Evolutionary conservation across 371 early-diverging fungal genomes (phyloP), one percentile per base, ranked within the genome.

Genomic region (Mortierella sp.): DNA sequence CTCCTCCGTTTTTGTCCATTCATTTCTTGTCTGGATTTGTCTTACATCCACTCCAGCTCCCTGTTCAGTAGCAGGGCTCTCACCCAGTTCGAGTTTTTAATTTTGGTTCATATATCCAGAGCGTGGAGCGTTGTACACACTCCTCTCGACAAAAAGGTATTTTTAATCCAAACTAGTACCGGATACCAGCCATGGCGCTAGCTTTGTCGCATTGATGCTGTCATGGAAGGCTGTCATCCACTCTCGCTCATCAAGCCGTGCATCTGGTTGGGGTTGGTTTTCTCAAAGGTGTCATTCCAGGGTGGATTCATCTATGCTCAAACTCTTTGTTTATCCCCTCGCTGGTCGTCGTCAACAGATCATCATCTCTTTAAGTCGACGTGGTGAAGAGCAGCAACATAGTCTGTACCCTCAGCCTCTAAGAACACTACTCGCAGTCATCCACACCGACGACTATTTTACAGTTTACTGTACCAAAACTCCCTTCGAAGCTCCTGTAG

Each of bases 331-430:
- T 28, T 31, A 1, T 52, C 60, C 37, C 54, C 62, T 52, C 54
- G 27, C 1, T 53, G 19, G 53, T n/a, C n/a, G 46, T 37, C 31
- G 60, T 60, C 44, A 32, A 44, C 46, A 61, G 53, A 61, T 61
- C 61, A 61, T 53, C 37, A 14, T 34, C 37, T 2, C 37, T 34
- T n/a, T n/a, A n/a, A n/a, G n/a, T n/a, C n/a, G n/a, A n/a, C n/a
- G n/a, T n/a, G n/a, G n/a, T n/a, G n/a, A n/a, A 34, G 37, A 34
- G 37, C 37, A 34, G 37, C 37, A 34, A 34, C 37, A 34, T 11
- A 14, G 37, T 34, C 14, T 34, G 37, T 14, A 14, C 37, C 7
- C 37, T 14, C 37, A 34, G 11, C 7, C 37, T 11, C 37, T n/a
- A n/a, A n/a, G n/a, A n/a, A 34, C 37, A 7, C 7, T 14, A 34